Evolutionary conservation across 2,329 filamentous ascomycete species (phyloP).

Genomic region (Fusarium guadeloupense): DNA sequence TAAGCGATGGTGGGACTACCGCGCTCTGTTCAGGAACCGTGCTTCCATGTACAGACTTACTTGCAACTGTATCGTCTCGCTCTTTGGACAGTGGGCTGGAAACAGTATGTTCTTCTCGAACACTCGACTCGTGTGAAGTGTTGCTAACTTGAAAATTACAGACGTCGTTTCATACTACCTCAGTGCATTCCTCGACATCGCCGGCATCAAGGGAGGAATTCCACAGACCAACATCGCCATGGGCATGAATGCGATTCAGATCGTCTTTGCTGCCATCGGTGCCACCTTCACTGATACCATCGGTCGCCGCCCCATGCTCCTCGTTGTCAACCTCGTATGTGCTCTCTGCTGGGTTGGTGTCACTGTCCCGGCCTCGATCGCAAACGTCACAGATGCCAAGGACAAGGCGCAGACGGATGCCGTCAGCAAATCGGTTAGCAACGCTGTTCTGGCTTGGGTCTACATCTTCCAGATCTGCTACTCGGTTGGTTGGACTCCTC

Average conservation of each 20-base stretch:
- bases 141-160: slow-evolving; percentile 7
- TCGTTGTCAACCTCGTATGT: slow-evolving; percentile 57
- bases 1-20: slow-evolving; percentile 60
- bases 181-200: slow-evolving; percentile 58
- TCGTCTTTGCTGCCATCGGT: slow-evolving; percentile 58
- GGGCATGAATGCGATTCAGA: slow-evolving; percentile 58
- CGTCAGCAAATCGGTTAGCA: slow-evolving; percentile 48
- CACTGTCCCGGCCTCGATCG: slow-evolving; percentile 54
- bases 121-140: not conserved
- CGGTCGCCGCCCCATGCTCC: slow-evolving; percentile 61
- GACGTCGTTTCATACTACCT: slow-evolving; percentile 60
- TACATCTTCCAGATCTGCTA: slow-evolving; percentile 49
- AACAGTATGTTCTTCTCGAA: slow-evolving; percentile 37
- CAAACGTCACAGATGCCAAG: slow-evolving; percentile 44
- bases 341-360: slow-evolving; percentile 60
- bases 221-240: slow-evolving; percentile 59
- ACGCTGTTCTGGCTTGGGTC: slow-evolving; percentile 59
- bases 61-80: slow-evolving; percentile 54
- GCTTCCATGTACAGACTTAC: slow-evolving; percentile 55
- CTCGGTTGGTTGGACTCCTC: slow-evolving; percentile 52
- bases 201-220: slow-evolving; percentile 54
- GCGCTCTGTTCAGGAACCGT: slow-evolving; percentile 53
- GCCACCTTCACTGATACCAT: slow-evolving; percentile 58
- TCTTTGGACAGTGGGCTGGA: slow-evolving; percentile 59
- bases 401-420: slow-evolving; percentile 38